Conservation (phyloP, 2,329 filamentous ascomycete genomes). For the Calonectria pauciramosa region DNA sequence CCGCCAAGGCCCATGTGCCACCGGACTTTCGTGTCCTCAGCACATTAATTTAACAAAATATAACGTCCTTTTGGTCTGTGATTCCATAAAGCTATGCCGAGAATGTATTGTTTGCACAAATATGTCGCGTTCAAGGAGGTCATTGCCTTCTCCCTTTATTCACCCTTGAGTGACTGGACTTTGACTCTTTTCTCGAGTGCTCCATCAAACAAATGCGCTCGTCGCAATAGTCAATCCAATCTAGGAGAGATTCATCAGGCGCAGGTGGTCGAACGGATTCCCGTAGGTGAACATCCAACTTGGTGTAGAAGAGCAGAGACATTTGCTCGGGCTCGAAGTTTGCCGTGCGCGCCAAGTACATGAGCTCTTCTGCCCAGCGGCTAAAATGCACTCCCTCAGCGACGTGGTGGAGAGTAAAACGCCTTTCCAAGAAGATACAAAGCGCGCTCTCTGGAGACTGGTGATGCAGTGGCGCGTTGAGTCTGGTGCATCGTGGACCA, state of each 20-base stretch:
- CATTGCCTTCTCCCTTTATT: neutral
- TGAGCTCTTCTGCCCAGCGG: neutral
- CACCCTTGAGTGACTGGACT: neutral
- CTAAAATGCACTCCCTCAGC: neutral
- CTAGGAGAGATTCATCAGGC: neutral
- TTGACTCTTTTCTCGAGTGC: neutral
- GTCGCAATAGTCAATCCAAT: neutral
- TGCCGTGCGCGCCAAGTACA: neutral
- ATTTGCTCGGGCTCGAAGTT: neutral
- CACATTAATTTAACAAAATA: neutral
- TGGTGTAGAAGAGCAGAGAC: neutral
- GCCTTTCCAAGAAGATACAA: neutral
- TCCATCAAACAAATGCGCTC: neutral
- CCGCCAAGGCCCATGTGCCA: neutral
- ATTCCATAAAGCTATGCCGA: neutral
- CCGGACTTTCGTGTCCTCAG: no score
- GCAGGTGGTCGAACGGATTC: neutral
- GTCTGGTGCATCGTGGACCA: neutral
- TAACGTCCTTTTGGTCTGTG: neutral
- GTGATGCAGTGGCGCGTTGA: neutral
- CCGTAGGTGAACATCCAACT: neutral
- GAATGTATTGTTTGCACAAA: neutral
- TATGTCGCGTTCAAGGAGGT: neutral
- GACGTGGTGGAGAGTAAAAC: neutral
- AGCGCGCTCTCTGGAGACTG: neutral